Base-by-base conservation (phyloP, 2,329 filamentous ascomycete genomes). In the Colletotrichum sp. region DNA sequence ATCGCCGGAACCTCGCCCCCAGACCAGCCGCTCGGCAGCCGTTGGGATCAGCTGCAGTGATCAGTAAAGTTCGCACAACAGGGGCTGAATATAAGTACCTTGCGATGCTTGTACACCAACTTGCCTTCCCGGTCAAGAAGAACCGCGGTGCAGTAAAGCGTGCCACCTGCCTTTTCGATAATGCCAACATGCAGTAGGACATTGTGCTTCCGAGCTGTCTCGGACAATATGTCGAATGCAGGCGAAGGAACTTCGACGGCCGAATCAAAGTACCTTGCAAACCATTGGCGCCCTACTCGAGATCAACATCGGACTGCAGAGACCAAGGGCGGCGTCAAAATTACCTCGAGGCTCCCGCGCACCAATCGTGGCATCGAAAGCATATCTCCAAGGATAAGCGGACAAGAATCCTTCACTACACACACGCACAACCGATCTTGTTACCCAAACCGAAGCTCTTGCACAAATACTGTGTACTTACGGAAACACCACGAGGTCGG, bases 1-100 rank as follows among this genome's bases (percentile, higher is more conserved):
- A 61, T 87, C 85, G 32, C 85, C 85, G 16, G 84, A 80, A 22
- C 85, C 85, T 67, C 84, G 80, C 32, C 96, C 85, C 85, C 85
- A 86, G 4, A 86, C 81, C 3, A 87, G 76, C 16, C 85, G 78
- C 69, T 87, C 85, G n/a, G 80, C 84, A 6, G 82, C 85, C 3
- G 85, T 86, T 8, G 85, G 85, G 28, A 87, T 82, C 65, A 87
- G 70, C 75, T 52, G 16, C 64, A 22, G 74, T 25, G 48, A 55
- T 74, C 52, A 76, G 71, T 30, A 19, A 15, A 25, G 39, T n/a
- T 8, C 30, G 8, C 7, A 22, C 32, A 8, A 6, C 16, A 15
- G 8, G 8, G 48, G 7, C 16, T 25, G 12, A 15, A 61, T 22
- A 16, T 25, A 4, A 27, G 71, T 77, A 85, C 84, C 78, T 86